Conservation (phyloP, 208 protist genomes). For the Acanthamoeba lenticulata region DNA sequence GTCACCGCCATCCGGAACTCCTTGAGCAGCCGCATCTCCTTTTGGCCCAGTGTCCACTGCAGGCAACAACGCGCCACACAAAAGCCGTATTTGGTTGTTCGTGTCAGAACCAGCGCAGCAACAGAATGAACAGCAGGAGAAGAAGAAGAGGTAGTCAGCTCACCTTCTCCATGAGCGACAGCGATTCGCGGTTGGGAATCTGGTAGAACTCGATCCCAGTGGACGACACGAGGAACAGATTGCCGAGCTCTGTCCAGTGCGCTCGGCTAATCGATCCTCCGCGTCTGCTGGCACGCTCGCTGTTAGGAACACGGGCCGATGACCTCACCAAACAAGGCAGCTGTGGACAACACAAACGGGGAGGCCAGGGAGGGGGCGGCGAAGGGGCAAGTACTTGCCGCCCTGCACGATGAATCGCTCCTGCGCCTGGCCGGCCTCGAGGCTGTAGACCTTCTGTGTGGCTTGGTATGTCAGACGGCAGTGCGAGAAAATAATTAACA, state of each 20-base stretch:
- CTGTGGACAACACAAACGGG: too few species aligned
- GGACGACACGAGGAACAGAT: not conserved
- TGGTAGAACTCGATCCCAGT: slow-evolving; percentile 18
- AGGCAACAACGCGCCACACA: not conserved
- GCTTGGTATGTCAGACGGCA: not conserved
- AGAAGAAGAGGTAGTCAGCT: not conserved
- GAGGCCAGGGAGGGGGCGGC: too few species aligned
- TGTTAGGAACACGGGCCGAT: too few species aligned
- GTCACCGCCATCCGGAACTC: not conserved
- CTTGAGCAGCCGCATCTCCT: not conserved
- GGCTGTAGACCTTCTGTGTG: slow-evolving; percentile 1
- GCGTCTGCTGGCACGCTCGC: too few species aligned
- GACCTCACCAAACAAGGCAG: not conserved
- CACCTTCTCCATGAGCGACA: slow-evolving; percentile 35
- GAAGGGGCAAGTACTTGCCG: too few species aligned
- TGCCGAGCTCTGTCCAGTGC: slow-evolving; percentile 3
- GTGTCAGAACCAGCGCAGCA: too few species aligned
- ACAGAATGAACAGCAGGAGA: not conserved
- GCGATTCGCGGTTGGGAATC: not conserved
- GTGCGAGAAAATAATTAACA: too few species aligned
- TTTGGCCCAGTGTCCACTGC: slow-evolving; percentile 2
- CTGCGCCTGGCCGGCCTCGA: not conserved
- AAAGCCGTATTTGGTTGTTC: too few species aligned
- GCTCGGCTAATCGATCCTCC: not conserved
- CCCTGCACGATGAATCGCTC: slow-evolving; percentile 20